A percentile compares a stretch with the other conserved stretches of the same genome.
Evolutionary conservation across 768 basidiomycete species (phyloP).

Genomic region (Trametes punicea): DNA sequence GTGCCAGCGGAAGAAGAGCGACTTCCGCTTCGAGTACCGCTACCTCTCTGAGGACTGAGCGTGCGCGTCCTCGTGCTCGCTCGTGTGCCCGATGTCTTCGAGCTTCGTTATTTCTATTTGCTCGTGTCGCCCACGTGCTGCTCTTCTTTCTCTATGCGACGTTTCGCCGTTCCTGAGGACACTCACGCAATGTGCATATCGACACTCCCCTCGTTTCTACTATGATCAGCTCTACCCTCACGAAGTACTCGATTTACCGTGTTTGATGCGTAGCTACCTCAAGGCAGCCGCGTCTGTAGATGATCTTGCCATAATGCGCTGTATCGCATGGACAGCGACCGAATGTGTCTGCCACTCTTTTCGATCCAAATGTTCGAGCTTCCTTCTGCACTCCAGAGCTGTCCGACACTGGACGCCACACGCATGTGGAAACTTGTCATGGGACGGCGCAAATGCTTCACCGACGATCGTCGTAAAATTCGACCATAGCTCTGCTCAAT

Average conservation of each 20-base stretch:
- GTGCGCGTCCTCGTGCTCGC: not conserved
- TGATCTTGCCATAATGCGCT: slow-evolving; percentile 13
- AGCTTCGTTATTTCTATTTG: not conserved
- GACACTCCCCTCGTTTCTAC: slow-evolving; percentile 1
- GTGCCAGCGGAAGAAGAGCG: slow-evolving; percentile 97
- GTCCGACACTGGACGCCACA: not conserved
- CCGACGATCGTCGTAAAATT: not conserved
- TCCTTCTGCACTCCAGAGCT: not conserved
- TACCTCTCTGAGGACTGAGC: slow-evolving; percentile 86
- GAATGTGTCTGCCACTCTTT: not conserved
- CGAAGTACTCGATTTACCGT: not conserved
- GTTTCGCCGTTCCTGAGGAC: not conserved
- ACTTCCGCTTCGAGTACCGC: slow-evolving; percentile 96
- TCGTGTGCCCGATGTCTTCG: not conserved
- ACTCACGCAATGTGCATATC: not conserved
- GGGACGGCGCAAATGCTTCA: too few relatives aligned
- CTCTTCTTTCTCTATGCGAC: not conserved
- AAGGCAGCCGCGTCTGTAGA: slow-evolving; percentile 8
- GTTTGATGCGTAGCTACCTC: not conserved
- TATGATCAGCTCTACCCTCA: not conserved
- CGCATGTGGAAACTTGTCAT: not conserved
- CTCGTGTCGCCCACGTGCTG: not conserved
- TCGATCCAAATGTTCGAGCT: not conserved
- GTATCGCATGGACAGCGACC: slow-evolving; percentile 6
- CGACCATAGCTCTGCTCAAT: not conserved